Base-by-base conservation (phyloP, 352 stramenopile genomes). In the Phytophthora palmivora region DNA sequence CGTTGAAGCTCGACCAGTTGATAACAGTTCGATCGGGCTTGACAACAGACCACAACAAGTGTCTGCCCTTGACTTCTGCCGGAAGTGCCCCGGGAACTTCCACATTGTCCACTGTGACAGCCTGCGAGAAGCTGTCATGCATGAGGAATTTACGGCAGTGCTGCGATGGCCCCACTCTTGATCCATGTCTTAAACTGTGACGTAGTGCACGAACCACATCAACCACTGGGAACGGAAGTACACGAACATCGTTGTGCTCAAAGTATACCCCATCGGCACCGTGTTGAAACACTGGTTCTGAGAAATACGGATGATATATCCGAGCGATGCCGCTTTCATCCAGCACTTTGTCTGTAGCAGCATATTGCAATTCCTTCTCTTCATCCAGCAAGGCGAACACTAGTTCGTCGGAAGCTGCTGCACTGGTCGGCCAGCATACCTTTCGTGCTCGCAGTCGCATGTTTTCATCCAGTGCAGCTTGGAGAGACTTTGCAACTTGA, bases 341-440 rank as follows among this genome's bases (percentile, higher is more conserved):
- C 44, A 72, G 21, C 1, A 72, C 28, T 18, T 63, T 67, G 53
- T 72, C 57, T 3, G 57, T 67, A 0, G 51, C 63, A 37, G 57
- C 63, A 22, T 68, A 68, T 8, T 68, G 58, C 11, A 68, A 21
- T 10, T 68, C 63, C 18, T 72, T 72, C 10, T 67, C 55, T 42
- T 75, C 67, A 18, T 75, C 67, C 8, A 72, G 28, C 14, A 75
- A 41, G 9, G 61, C 67, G 45, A 75, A 75, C 22, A 75, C 46
- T 5, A 75, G 12, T 32, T 75, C 55, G 10, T 75, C 67, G 6
- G 67, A 75, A n/a, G 63, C 57, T 8, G 53, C 56, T 1, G 43
- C 34, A 32, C 52, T 71, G 6, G 30, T 50, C 3, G 54, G 67
- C 67, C 67, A 75, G 11, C 48, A 70, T 1, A 75, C 32, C 38